Evolutionary conservation across 352 stramenopile species (phyloP), one percentile per base, ranked within the genome.

Genomic region (Thalassiosira livingstoniorum): DNA sequence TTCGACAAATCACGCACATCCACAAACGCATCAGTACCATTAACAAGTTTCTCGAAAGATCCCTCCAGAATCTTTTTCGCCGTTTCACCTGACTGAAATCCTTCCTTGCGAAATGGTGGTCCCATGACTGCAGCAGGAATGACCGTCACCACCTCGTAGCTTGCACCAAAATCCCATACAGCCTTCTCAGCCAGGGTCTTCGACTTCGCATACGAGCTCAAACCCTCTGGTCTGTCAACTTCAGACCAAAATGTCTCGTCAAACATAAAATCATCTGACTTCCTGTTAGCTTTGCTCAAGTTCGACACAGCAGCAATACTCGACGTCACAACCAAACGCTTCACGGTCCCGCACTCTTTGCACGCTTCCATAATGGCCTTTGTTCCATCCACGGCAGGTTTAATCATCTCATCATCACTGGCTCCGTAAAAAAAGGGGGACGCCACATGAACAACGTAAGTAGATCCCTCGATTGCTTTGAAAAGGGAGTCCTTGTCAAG

Each of bases 381-480:
- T 7, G 55, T 64, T 35, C 55, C 55, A 64, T 64, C 55, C 23
- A 37, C 23, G 29, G 23, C 23, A 25, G 55, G 55, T 21, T 64
- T 64, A 31, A 64, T 37, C 15, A 64, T 64, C 25, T 37, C 29
- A 45, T 64, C 55, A 5, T 64, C 55, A 45, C 4, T 25, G 27
- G 23, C 10, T 42, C 29, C 4, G 10, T 64, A 27, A 21, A 2
- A 45, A 21, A 45, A 27, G n/a, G 55, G 55, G 7, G 55, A 37
- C 11, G 55, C 55, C 23, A 32, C 34, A 23, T 64, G 55, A 0
- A 64, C 55, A 39, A 64, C 34, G 29, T 42, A 64, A 10, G 29
- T 18, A 64, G 23, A 35, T 35, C 55, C 55, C 25, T 42, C 29
- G 11, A 35, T 32, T 10, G 55, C 55, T 4, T 25, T 31, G 11